A percentile compares a stretch with the other conserved stretches of the same genome.
These are phyloP conservation scores for Amborella trichopoda DNA, from an alignment of 164 flowering plant genomes.

Conservation along the genomic window DNA sequence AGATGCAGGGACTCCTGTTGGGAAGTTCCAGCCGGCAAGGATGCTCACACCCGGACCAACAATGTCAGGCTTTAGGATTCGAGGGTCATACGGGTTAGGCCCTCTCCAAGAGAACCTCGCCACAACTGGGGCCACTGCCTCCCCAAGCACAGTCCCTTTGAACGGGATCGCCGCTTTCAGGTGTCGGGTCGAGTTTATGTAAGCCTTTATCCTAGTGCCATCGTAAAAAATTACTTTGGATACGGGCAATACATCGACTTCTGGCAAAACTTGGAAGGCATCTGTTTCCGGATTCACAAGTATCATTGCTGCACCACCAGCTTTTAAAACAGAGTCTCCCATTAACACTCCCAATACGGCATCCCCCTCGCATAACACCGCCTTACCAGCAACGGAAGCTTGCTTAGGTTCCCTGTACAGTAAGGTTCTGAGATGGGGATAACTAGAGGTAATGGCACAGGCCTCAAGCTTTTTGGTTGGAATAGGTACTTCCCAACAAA, in stretches of 20 bases:
- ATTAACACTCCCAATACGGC: not conserved
- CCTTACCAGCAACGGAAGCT: not conserved
- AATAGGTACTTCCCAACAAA: constrained; percentile 28
- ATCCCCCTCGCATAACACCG: not conserved
- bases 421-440: not conserved
- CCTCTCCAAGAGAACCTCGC: constrained; percentile 41
- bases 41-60: constrained; percentile 31
- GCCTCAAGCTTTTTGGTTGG: constrained; percentile 3
- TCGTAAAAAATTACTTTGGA: constrained; percentile 12
- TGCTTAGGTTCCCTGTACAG: not conserved
- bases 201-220: constrained; percentile 13
- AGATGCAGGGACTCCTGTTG: constrained; percentile 3
- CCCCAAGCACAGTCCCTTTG: constrained; percentile 21
- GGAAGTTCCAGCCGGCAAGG: constrained; percentile 21
- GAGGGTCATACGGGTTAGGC: constrained; percentile 7
- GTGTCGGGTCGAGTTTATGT: constrained; percentile 8
- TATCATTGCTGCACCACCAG: constrained; percentile 21
- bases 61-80: constrained; percentile 15
- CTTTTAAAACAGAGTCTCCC: not conserved
- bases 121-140: constrained; percentile 37
- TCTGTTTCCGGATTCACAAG: constrained; percentile 25
- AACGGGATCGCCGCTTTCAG: constrained; percentile 22
- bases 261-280: constrained; percentile 6
- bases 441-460: not conserved
- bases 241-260: constrained; percentile 18